phyloP scores from a whole-genome alignment of 331 rosid genomes.

The Ulmus americana region DNA sequence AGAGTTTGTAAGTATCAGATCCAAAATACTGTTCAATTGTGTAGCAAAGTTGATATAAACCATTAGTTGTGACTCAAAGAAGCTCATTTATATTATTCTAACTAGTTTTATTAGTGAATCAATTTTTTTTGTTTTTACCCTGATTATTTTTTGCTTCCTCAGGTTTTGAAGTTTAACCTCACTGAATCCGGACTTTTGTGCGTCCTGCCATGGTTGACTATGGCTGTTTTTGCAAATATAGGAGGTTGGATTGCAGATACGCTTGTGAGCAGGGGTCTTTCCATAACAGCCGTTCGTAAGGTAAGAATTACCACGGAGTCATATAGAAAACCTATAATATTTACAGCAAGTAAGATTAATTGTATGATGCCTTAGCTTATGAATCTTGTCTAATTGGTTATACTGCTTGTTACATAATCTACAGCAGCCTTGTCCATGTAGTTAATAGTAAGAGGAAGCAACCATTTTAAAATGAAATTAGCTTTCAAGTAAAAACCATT shows the following conservation, averaged over 20 bases:
- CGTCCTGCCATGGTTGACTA: conserved; percentile 94
- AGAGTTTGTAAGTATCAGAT: neutral
- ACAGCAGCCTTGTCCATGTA: too few relatives aligned
- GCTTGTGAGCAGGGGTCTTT: conserved; percentile 81
- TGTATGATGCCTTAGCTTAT: too few relatives aligned
- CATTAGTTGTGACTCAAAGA: neutral
- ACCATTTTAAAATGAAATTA: neutral
- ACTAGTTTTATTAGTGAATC: neutral
- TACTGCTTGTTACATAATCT: too few relatives aligned
- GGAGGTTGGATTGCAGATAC: conserved; percentile 99
- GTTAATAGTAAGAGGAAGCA: neutral
- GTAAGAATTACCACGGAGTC: conserved; percentile 31
- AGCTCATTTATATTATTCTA: neutral
- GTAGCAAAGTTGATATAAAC: neutral
- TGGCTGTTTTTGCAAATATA: conserved; percentile 88
- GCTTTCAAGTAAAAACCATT: neutral
- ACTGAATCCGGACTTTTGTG: conserved; percentile 92
- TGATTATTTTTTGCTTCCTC: conserved; percentile 26
- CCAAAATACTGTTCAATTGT: neutral
- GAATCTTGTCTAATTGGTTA: too few relatives aligned
- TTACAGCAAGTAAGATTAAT: neutral
- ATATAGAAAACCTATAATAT: neutral
- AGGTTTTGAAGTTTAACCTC: conserved; percentile 95
- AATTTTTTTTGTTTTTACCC: conserved; percentile 16
- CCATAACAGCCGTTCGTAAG: conserved; percentile 85